A percentile compares a stretch with the other conserved stretches of the same genome.
These are phyloP conservation scores for Aspergillus avenaceus DNA, from an alignment of 495 filamentous ascomycete genomes.

Conservation along the genomic window DNA sequence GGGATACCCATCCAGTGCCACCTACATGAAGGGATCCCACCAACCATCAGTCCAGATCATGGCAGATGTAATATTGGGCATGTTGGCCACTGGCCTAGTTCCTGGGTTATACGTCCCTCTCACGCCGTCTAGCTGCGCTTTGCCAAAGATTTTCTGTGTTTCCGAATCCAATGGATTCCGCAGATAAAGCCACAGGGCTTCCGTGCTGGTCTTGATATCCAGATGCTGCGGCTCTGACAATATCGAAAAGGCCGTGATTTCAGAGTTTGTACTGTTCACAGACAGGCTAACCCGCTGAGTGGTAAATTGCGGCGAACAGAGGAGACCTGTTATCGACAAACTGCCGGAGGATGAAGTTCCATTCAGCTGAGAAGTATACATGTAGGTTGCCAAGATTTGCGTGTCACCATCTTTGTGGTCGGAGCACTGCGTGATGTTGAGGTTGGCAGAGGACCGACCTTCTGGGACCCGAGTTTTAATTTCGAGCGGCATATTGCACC, in stretches of 20 bases:
- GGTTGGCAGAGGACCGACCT: background rate
- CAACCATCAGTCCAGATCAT: background rate
- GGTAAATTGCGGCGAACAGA: background rate
- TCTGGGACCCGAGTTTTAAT: background rate
- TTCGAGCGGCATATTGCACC: background rate
- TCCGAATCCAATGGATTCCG: background rate
- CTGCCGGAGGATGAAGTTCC: background rate
- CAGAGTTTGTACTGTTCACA: background rate
- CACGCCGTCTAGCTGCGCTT: background rate
- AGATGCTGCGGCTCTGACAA: background rate
- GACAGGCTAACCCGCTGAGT: background rate
- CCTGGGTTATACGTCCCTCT: background rate
- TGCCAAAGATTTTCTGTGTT: background rate
- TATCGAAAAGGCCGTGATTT: background rate
- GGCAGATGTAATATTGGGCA: background rate
- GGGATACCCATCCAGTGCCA: background rate
- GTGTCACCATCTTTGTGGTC: background rate
- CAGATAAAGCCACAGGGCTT: background rate
- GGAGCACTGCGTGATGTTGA: background rate
- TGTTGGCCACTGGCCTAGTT: background rate
- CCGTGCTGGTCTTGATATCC: constrained; percentile 1
- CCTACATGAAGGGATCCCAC: background rate
- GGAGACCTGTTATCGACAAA: background rate
- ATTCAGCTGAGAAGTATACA: background rate
- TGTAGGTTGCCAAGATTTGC: background rate